Percentiles rank a stretch among this genome's conserved stretches.
Evolutionary conservation across 345 rosid genomes (phyloP).

Genomic region (Camelina sativa): DNA sequence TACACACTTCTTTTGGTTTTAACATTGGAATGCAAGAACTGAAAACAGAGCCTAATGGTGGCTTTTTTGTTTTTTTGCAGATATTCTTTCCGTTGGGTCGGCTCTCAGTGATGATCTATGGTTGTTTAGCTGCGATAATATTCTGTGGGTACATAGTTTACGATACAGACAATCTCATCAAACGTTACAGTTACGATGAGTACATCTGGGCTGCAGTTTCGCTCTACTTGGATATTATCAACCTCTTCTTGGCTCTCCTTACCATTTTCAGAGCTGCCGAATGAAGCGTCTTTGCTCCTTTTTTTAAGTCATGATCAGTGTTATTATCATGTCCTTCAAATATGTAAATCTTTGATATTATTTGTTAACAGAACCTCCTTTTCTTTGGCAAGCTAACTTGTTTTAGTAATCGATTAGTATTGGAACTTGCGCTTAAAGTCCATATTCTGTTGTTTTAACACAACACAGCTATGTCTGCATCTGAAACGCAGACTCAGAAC

Average conservation of each 20-base stretch:
- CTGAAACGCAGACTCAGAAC: background rate
- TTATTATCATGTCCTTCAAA: background rate
- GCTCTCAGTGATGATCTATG: slow-evolving; percentile 76
- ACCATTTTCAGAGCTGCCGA: slow-evolving; percentile 80
- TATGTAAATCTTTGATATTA: background rate
- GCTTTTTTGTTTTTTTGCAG: slow-evolving; percentile 48
- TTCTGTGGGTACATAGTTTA: slow-evolving; percentile 86
- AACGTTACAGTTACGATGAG: slow-evolving; percentile 75
- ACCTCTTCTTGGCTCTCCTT: slow-evolving; percentile 73
- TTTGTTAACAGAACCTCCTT: background rate
- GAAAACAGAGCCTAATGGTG: background rate
- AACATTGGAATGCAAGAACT: background rate
- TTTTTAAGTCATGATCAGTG: background rate
- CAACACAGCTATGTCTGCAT: background rate
- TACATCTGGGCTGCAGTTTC: slow-evolving; percentile 91
- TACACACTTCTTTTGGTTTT: background rate
- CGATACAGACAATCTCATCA: slow-evolving; percentile 88
- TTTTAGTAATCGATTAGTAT: background rate
- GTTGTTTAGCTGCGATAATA: slow-evolving; percentile 69
- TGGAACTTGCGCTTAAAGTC: background rate
- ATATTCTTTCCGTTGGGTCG: slow-evolving; percentile 76
- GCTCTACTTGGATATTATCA: slow-evolving; percentile 73
- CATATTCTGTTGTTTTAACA: no score
- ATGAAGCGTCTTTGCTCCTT: background rate
- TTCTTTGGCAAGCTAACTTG: background rate